phyloP scores from a whole-genome alignment of 805 yeast species.

The Starmerella kuoi region DNA sequence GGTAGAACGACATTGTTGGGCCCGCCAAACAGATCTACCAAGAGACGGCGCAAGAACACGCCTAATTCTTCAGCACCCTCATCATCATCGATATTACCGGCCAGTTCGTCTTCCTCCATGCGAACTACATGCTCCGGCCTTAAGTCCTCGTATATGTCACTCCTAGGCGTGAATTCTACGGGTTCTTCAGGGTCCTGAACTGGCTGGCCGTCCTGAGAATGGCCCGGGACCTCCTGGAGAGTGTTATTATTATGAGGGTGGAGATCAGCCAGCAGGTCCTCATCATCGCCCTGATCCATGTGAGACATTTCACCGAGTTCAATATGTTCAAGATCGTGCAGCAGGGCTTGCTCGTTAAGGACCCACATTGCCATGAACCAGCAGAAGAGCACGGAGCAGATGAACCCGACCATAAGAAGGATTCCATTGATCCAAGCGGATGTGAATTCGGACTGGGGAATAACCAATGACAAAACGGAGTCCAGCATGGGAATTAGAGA shows the following conservation, averaged over 20 bases:
- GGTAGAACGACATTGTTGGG: conserved; percentile 1
- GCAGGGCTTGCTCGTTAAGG: conserved; percentile 12
- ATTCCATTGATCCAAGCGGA: conserved; percentile 15
- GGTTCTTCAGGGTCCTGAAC: neutral
- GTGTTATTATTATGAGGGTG: neutral
- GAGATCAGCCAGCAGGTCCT: conserved; percentile 10
- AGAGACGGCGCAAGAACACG: neutral
- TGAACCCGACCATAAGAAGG: conserved; percentile 2
- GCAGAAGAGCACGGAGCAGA: conserved; percentile 3
- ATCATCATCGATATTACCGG: conserved; percentile 1
- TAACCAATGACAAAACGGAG: conserved; percentile 12
- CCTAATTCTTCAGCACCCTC: conserved; percentile 8
- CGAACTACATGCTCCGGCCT: neutral
- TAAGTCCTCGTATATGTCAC: neutral
- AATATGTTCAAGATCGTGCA: conserved; percentile 21
- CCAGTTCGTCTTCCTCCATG: neutral
- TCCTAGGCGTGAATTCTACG: neutral
- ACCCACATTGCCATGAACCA: conserved; percentile 16
- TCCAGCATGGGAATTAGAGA: conserved; percentile 19
- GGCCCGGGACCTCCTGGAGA: neutral
- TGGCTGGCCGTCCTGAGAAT: neutral
- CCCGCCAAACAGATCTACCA: conserved; percentile 4
- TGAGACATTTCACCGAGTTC: conserved; percentile 17
- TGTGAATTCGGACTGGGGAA: conserved; percentile 6
- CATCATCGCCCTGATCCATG: conserved; percentile 17